These are phyloP conservation scores for Osmanthus fragrans DNA, from an alignment of 257 asterid genomes.

Conservation along the genomic window DNA sequence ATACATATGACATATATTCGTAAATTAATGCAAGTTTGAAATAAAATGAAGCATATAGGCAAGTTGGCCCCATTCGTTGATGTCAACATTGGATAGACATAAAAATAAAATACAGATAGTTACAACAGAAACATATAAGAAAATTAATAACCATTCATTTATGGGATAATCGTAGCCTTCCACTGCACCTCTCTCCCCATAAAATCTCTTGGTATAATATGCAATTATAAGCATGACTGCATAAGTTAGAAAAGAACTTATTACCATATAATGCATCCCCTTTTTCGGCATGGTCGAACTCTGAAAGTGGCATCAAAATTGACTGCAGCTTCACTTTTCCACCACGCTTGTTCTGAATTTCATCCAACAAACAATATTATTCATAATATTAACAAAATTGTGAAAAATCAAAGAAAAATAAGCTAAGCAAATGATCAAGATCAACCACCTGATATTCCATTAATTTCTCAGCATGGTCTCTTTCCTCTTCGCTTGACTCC, in stretches of 20 bases:
- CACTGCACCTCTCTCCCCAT: constrained; percentile 2
- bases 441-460: constrained; percentile 77
- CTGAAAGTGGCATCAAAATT: constrained; percentile 68
- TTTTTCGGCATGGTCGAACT: constrained; percentile 72
- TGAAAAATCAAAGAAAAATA: not conserved
- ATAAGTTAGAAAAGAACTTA: not conserved
- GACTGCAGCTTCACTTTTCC: constrained; percentile 77
- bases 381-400: not conserved
- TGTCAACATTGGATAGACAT: constrained; percentile 28
- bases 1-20: not conserved
- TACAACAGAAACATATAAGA: not conserved
- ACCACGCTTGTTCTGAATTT: constrained; percentile 60
- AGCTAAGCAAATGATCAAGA: constrained; percentile 11
- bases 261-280: constrained; percentile 85
- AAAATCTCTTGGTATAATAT: constrained; percentile 12
- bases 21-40: constrained; percentile 22
- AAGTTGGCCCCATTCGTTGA: constrained; percentile 35
- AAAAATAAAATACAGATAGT: not conserved
- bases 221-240: not conserved
- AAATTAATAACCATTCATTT: constrained; percentile 27
- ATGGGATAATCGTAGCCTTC: constrained; percentile 22
- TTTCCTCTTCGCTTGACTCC: constrained; percentile 74
- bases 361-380: not conserved
- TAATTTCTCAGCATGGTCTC: constrained; percentile 75
- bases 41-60: constrained; percentile 28